Evolutionary conservation across 805 yeast genomes (phyloP).

Genomic region (Kodamaea jinghongensis): DNA sequence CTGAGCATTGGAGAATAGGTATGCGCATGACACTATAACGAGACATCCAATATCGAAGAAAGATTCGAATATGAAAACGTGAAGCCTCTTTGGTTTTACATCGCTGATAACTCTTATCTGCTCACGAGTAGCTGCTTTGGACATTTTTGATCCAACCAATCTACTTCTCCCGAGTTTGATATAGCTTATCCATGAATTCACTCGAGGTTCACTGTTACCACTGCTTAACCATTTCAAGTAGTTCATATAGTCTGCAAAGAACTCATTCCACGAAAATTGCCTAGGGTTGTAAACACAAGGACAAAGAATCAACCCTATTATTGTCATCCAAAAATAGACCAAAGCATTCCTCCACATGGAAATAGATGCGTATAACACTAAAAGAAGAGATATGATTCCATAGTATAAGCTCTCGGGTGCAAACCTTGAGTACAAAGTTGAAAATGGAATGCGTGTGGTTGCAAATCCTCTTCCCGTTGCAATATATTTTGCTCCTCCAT

Average conservation of each 20-base stretch:
- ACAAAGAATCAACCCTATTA: conserved; percentile 61
- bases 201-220: conserved; percentile 45
- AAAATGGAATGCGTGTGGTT: conserved; percentile 65
- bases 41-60: conserved; percentile 36
- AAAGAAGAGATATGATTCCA: conserved; percentile 51
- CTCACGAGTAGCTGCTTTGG: conserved; percentile 31
- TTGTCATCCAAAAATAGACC: conserved; percentile 71
- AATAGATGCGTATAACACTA: conserved; percentile 56
- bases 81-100: conserved; percentile 48
- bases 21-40: conserved; percentile 42
- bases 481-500: conserved; percentile 81
- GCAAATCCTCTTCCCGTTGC: conserved; percentile 85
- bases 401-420: conserved; percentile 62
- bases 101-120: conserved; percentile 43
- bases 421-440: conserved; percentile 64
- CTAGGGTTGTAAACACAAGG: conserved; percentile 79
- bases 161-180: conserved; percentile 51
- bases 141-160: conserved; percentile 53
- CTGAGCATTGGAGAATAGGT: conserved; percentile 53
- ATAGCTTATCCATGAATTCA: conserved; percentile 46
- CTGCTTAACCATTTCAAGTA: conserved; percentile 51
- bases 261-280: conserved; percentile 67
- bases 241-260: conserved; percentile 63
- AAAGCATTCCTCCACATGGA: conserved; percentile 61
- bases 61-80: conserved; percentile 41